These are phyloP conservation scores for Phaeotremella skinneri DNA, from an alignment of 768 basidiomycete species.

Conservation along the genomic window DNA sequence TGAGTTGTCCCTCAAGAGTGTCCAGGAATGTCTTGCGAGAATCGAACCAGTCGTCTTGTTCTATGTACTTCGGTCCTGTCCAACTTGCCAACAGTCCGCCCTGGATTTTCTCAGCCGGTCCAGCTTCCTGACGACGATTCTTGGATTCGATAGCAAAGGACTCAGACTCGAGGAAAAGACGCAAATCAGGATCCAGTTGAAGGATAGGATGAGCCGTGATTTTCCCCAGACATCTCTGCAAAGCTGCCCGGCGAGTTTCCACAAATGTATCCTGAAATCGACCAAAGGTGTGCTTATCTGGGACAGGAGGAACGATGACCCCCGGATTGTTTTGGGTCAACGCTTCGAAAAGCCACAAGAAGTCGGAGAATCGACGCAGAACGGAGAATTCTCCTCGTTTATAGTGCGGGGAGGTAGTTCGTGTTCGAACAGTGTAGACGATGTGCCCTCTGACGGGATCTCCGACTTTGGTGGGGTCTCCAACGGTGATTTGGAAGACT, in stretches of 20 bases:
- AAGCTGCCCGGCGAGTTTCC: conserved; percentile 72
- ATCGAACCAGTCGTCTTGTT: conserved; percentile 74
- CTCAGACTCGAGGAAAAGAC: conserved; percentile 89
- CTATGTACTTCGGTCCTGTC: conserved; percentile 58
- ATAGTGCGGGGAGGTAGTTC: conserved; percentile 79
- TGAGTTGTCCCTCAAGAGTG: conserved; percentile 82
- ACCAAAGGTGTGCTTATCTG: conserved; percentile 88
- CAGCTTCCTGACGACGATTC: conserved; percentile 58
- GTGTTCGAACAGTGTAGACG: conserved; percentile 93
- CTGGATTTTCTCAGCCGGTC: conserved; percentile 68
- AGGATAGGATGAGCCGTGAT: conserved; percentile 89
- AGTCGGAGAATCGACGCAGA: conserved; percentile 94
- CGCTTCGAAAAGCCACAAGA: conserved; percentile 91
- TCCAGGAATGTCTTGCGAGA: conserved; percentile 80
- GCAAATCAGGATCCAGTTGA: conserved; percentile 80
- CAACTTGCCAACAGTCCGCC: conserved; percentile 76
- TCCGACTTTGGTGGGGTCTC: conserved; percentile 96
- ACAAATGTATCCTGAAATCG: conserved; percentile 92
- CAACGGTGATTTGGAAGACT: conserved; percentile 82
- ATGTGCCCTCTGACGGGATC: conserved; percentile 80
- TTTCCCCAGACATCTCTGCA: conserved; percentile 89
- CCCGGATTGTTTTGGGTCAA: conserved; percentile 89
- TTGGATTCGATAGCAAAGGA: conserved; percentile 84
- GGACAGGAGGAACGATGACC: conserved; percentile 92
- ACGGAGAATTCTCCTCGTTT: conserved; percentile 85